phyloP scores from a whole-genome alignment of 306 rosid genomes.

The Fragaria vesca region DNA sequence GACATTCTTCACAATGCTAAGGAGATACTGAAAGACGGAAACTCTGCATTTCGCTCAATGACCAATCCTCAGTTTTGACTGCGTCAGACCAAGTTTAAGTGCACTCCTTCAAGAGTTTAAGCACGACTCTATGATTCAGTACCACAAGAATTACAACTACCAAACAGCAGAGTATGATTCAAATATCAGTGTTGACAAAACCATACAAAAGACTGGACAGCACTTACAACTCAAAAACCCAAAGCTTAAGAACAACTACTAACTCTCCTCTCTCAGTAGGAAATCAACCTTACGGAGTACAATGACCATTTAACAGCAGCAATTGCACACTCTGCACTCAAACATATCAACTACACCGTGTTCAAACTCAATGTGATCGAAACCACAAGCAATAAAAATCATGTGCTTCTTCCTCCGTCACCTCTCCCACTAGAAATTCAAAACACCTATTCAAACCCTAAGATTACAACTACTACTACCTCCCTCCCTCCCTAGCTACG shows the following conservation, averaged over 20 bases:
- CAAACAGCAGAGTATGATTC: not conserved
- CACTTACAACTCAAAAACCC: conserved; percentile 8
- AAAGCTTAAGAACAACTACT: not conserved
- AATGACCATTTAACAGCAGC: conserved; percentile 12
- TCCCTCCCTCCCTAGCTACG: conserved; percentile 1
- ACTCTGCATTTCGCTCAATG: not conserved
- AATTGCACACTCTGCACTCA: conserved; percentile 17
- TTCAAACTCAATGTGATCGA: conserved; percentile 17
- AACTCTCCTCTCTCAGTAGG: not conserved
- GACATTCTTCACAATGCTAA: not conserved
- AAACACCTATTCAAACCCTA: conserved; percentile 8
- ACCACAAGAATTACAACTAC: not conserved
- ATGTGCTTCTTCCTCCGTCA: conserved; percentile 34
- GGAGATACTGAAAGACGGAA: not conserved
- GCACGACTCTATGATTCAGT: not conserved
- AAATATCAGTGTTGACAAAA: not conserved
- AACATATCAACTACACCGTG: conserved; percentile 19
- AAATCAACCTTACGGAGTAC: not conserved
- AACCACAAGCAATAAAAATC: conserved; percentile 36
- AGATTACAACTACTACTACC: not conserved
- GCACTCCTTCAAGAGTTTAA: conserved; percentile 27
- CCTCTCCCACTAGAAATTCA: conserved; percentile 27
- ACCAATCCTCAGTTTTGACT: not conserved
- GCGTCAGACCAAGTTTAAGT: conserved; percentile 7
- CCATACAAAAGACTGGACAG: not conserved